These are phyloP conservation scores for Nectriaceae sp. DNA, from an alignment of 2,329 filamentous ascomycete genomes.

Conservation along the genomic window DNA sequence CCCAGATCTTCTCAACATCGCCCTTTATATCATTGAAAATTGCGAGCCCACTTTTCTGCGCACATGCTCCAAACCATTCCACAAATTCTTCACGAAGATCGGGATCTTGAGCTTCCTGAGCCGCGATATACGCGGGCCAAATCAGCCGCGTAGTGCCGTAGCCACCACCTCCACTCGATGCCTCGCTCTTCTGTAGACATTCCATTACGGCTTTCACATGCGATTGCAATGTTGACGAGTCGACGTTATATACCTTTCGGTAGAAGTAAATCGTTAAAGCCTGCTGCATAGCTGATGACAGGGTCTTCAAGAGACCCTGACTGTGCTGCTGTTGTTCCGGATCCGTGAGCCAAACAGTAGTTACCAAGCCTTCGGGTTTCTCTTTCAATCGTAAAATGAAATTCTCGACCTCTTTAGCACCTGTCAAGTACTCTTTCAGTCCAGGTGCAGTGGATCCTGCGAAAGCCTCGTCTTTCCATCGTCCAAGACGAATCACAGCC, in stretches of 20 bases:
- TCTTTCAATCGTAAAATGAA: constrained; percentile 16
- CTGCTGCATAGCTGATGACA: constrained; percentile 17
- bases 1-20: constrained; percentile 11
- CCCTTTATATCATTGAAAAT: constrained; percentile 17
- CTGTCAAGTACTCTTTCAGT: constrained; percentile 12
- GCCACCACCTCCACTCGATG: constrained; percentile 9
- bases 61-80: constrained; percentile 13
- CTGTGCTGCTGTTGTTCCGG: constrained; percentile 14
- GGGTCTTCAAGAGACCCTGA: constrained; percentile 4
- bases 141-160: constrained; percentile 17
- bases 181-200: constrained; percentile 16
- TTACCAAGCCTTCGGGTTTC: constrained; percentile 8
- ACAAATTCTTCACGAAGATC: constrained; percentile 3
- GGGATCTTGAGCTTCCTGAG: constrained; percentile 9
- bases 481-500: constrained; percentile 9
- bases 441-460: not conserved
- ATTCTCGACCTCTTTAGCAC: constrained; percentile 13
- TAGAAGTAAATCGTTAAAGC: constrained; percentile 18
- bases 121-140: constrained; percentile 19
- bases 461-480: constrained; percentile 9
- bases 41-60: constrained; percentile 6
- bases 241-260: constrained; percentile 15
- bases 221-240: constrained; percentile 11
- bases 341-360: constrained; percentile 1
- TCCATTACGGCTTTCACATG: constrained; percentile 15